Evolutionary conservation across 805 yeast species (phyloP).

Genomic region (Grigorovia yakushimaensis): DNA sequence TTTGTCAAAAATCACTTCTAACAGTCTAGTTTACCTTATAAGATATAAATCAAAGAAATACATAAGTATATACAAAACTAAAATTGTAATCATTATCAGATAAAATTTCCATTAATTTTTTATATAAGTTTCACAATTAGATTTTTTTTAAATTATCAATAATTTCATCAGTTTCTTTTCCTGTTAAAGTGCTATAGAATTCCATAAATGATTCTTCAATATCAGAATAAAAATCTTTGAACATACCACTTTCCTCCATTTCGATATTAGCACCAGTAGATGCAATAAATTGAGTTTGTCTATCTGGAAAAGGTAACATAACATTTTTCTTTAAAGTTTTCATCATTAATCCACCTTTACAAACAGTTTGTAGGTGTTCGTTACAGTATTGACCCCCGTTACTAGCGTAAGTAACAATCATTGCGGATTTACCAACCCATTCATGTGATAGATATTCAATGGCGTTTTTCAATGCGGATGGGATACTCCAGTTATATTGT

Average conservation of each 20-base stretch:
- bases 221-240: constrained; percentile 1
- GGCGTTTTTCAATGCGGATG: constrained; percentile 32
- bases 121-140: no score
- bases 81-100: no score
- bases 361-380: constrained; percentile 20
- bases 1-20: no score
- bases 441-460: constrained; percentile 29
- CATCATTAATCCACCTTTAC: constrained; percentile 11
- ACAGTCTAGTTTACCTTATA: no score
- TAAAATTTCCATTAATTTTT: no score
- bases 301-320: constrained; percentile 6
- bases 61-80: no score
- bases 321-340: constrained; percentile 6
- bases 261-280: constrained; percentile 4
- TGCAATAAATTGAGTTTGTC: constrained; percentile 2
- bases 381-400: constrained; percentile 25
- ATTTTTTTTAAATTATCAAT: no score
- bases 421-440: constrained; percentile 29
- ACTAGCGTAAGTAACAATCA: constrained; percentile 27
- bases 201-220: constrained; percentile 3
- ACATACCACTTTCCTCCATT: background rate
- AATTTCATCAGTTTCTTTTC: no score
- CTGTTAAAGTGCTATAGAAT: background rate
- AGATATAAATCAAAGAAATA: no score
- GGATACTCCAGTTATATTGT: constrained; percentile 32